Conservation (phyloP, 257 asterid species). For the Przewalskia tangutica region DNA sequence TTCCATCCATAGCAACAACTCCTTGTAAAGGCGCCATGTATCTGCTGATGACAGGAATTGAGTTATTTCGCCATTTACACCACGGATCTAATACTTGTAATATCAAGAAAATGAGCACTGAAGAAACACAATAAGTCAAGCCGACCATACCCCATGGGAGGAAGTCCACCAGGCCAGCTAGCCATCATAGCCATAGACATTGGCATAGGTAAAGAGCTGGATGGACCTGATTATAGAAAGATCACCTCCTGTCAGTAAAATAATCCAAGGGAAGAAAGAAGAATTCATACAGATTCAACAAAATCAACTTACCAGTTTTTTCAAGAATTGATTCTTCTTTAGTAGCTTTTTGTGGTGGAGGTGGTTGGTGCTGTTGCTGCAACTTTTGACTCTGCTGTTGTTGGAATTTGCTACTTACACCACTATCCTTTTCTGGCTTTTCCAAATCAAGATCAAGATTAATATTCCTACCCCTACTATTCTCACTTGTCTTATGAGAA, state of each 20-base stretch:
- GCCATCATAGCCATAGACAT: slow-evolving; percentile 72
- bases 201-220: slow-evolving; percentile 50
- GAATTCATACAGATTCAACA: neutral
- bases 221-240: slow-evolving; percentile 33
- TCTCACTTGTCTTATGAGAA: slow-evolving; percentile 26
- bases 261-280: neutral
- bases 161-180: slow-evolving; percentile 90
- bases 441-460: slow-evolving; percentile 64
- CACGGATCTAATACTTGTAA: slow-evolving; percentile 11
- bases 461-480: slow-evolving; percentile 32
- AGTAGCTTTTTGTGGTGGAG: slow-evolving; percentile 22
- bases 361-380: slow-evolving; percentile 22
- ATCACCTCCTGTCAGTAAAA: neutral
- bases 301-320: slow-evolving; percentile 41
- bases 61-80: slow-evolving; percentile 20
- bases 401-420: slow-evolving; percentile 24
- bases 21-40: slow-evolving; percentile 88
- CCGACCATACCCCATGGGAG: slow-evolving; percentile 74
- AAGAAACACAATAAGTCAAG: slow-evolving; percentile 7
- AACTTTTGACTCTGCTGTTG: slow-evolving; percentile 25
- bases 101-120: slow-evolving; percentile 1
- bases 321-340: slow-evolving; percentile 47
- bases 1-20: slow-evolving; percentile 73
- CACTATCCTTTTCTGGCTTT: slow-evolving; percentile 44
- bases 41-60: slow-evolving; percentile 31